Percentiles rank a stretch among this genome's conserved stretches.
phyloP scores from a whole-genome alignment of 768 basidiomycete genomes.

The Hortiboletus campestris region DNA sequence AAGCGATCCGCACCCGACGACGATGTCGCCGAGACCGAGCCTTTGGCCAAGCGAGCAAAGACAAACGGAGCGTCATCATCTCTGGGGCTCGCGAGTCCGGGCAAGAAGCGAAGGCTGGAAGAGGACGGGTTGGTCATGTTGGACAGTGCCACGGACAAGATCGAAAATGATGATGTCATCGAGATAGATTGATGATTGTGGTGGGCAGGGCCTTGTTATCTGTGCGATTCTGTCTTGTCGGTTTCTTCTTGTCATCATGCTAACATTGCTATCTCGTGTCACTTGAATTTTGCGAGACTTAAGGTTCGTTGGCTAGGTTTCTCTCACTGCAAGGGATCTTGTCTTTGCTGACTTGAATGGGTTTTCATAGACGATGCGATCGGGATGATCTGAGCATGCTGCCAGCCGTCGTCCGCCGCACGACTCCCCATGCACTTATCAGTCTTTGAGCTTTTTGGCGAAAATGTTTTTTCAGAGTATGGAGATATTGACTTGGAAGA shows the following conservation, averaged over 20 bases:
- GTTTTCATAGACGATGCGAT: background rate
- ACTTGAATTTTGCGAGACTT: background rate
- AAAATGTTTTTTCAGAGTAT: no score
- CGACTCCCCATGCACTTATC: no score
- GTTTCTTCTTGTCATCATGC: background rate
- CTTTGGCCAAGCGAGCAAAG: conserved; percentile 54
- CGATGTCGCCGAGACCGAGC: conserved; percentile 55
- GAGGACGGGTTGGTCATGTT: conserved; percentile 73
- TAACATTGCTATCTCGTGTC: background rate
- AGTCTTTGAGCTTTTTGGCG: no score
- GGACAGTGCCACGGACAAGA: conserved; percentile 52
- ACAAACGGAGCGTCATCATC: conserved; percentile 25
- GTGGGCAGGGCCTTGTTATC: background rate
- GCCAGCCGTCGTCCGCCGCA: no score
- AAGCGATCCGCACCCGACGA: conserved; percentile 63
- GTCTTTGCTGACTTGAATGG: background rate
- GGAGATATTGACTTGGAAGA: no score
- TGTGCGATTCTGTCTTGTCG: background rate
- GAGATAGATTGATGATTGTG: conserved; percentile 45
- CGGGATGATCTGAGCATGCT: background rate
- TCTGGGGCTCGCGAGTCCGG: conserved; percentile 46
- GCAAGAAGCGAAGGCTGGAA: conserved; percentile 63
- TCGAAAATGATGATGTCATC: conserved; percentile 59
- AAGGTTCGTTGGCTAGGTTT: background rate
- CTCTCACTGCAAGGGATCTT: background rate